Evolutionary conservation across 306 rosid species (phyloP).

Genomic region (Quercus aquifolioides): DNA sequence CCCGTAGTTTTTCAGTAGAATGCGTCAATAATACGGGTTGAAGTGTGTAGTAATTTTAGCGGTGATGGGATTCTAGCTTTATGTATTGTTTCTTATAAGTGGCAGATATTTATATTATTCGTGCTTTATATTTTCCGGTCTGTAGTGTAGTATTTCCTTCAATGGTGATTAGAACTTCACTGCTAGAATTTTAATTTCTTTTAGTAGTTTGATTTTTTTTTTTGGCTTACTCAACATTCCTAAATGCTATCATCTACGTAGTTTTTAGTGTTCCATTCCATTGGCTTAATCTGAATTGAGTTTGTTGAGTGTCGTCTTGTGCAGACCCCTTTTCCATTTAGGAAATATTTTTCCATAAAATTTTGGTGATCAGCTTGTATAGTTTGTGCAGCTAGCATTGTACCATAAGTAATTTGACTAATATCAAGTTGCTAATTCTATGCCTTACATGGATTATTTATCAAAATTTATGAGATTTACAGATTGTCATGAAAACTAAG

Average conservation of each 20-base stretch:
- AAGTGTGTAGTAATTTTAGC: not conserved
- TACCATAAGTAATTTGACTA: too few species aligned
- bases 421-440: too few species aligned
- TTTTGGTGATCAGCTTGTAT: too few species aligned
- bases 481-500: too few species aligned
- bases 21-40: not conserved
- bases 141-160: not conserved
- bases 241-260: not conserved
- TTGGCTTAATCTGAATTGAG: not conserved
- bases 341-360: too few species aligned
- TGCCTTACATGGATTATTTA: too few species aligned
- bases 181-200: not conserved
- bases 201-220: not conserved
- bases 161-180: too few species aligned
- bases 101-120: not conserved
- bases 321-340: too few species aligned
- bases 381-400: too few species aligned
- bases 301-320: not conserved
- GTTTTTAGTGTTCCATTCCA: not conserved
- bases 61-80: not conserved
- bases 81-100: not conserved
- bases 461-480: too few species aligned
- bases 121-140: not conserved
- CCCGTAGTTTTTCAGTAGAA: not conserved
- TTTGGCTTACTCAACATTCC: not conserved